Conservation (phyloP, 352 stramenopile genomes). For the Nothophytophthora sp. region DNA sequence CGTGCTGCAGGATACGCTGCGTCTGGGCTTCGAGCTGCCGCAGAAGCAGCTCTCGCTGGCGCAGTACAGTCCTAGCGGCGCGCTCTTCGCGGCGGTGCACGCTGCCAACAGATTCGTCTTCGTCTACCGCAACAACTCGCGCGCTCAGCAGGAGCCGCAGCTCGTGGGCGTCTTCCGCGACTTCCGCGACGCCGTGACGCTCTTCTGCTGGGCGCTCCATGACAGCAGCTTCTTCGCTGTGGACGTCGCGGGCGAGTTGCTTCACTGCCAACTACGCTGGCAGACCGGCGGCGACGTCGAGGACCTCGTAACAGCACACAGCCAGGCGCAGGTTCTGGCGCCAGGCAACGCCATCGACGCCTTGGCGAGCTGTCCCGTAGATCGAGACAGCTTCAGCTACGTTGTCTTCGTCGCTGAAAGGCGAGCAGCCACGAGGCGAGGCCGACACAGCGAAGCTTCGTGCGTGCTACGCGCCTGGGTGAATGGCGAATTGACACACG, state of each 20-base stretch:
- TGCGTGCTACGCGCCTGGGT: slow-evolving; percentile 52
- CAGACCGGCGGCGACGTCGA: slow-evolving; percentile 43
- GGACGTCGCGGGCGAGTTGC: slow-evolving; percentile 32
- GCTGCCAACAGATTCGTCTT: slow-evolving; percentile 41
- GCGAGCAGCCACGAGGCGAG: neutral
- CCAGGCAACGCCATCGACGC: slow-evolving; percentile 25
- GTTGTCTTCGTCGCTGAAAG: slow-evolving; percentile 57
- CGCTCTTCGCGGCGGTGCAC: slow-evolving; percentile 46
- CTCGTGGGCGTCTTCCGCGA: slow-evolving; percentile 47
- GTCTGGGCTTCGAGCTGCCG: slow-evolving; percentile 60
- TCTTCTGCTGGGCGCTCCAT: slow-evolving; percentile 45
- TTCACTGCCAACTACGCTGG: slow-evolving; percentile 38
- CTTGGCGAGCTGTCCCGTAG: slow-evolving; percentile 28
- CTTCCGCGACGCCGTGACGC: slow-evolving; percentile 38
- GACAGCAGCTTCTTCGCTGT: slow-evolving; percentile 55
- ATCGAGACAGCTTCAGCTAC: slow-evolving; percentile 53
- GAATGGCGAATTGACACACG: slow-evolving; percentile 46
- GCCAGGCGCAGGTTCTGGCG: slow-evolving; percentile 18
- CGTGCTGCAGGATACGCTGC: slow-evolving; percentile 61
- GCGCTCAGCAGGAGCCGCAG: slow-evolving; percentile 47
- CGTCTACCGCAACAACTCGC: slow-evolving; percentile 49
- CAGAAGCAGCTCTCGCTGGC: slow-evolving; percentile 65
- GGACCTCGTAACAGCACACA: slow-evolving; percentile 36
- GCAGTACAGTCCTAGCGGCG: slow-evolving; percentile 63
- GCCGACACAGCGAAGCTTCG: neutral